A percentile compares a stretch with the other conserved stretches of the same genome.
Conservation (phyloP, 1,139 yeast species). For the Zygosaccharomyces sapae region DNA sequence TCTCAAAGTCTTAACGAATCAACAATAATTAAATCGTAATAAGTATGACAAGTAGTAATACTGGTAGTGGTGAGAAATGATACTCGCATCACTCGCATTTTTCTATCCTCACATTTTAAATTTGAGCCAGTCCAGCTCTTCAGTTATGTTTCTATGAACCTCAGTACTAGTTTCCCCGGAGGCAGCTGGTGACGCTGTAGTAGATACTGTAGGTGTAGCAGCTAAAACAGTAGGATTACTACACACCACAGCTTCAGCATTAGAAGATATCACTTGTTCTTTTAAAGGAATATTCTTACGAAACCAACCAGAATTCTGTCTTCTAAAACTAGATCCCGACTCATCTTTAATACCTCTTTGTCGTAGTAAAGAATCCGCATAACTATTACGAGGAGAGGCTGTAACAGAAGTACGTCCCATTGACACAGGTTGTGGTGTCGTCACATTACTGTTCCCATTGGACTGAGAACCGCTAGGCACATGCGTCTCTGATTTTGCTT, state of each 20-base stretch:
- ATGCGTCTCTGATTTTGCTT: background rate
- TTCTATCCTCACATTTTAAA: constrained; percentile 29
- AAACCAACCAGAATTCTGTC: constrained; percentile 13
- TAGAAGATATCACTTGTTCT: constrained; percentile 11
- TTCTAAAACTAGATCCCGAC: constrained; percentile 11
- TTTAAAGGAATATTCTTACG: constrained; percentile 15
- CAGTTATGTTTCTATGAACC: constrained; percentile 17
- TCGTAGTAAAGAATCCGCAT: constrained; percentile 26
- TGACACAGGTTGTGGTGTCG: constrained; percentile 10
- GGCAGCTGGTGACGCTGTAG: constrained; percentile 14
- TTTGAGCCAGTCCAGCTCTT: constrained; percentile 37
- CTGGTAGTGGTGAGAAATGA: background rate
- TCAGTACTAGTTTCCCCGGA: constrained; percentile 10
- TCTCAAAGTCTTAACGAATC: constrained; percentile 2
- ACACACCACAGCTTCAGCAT: constrained; percentile 7
- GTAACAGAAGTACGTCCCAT: constrained; percentile 19
- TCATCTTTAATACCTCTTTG: constrained; percentile 26
- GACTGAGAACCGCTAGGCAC: background rate
- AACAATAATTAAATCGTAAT: background rate
- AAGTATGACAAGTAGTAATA: background rate
- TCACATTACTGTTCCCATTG: constrained; percentile 1
- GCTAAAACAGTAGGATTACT: constrained; percentile 11
- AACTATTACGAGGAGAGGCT: constrained; percentile 29
- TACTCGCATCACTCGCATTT: no score
- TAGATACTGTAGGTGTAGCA: constrained; percentile 9